Evolutionary conservation across 2,329 filamentous ascomycete genomes (phyloP), one percentile per base, ranked within the genome.

Genomic region (Boeremia lycopersici): DNA sequence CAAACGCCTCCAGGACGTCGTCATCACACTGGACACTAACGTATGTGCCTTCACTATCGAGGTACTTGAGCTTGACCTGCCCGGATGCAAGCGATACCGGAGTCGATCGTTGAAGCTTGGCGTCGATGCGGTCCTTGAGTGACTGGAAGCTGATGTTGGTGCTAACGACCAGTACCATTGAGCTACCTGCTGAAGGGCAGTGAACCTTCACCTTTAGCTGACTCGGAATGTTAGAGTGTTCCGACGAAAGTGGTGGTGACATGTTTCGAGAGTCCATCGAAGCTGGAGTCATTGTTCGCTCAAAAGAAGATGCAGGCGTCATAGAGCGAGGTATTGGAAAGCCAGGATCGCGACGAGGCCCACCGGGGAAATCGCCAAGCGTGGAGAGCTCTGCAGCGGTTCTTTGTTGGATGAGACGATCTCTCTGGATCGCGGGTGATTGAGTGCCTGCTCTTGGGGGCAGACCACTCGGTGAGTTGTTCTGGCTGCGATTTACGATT

Each of bases 141-240:
- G 91, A 95, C 63, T 95, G 91, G 76, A 96, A 98, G 35, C 91
- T 89, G 67, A 98, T 98, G 72, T 96, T 96, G 76, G 91, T 96
- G 29, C 91, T 90, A 36, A 96, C 96, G 10, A 99, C 93, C n/a
- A 99, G 83, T 0, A 93, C 97, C 55, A 97, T 89, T 64, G 96
- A 96, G 70, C 93, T 95, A 41, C 89, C 89, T 40, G 95, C 91
- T 3, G 77, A 74, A 3, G 78, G 77, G 71, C 91, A 96, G 70
- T 93, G 93, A 53, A 99, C 92, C 73, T 96, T 96, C 45, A 97
- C 93, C 77, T 97, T 98, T 46, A 99, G 83, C 70, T 98, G 95
- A 7, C 90, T 92, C 70, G 74, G 82, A 70, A 82, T 81, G 52
- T 60, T 67, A 5, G 64, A 59, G 15, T 67, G 50, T 48, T 60